These are phyloP conservation scores for Eruca vesicaria DNA, from an alignment of 441 rosid genomes.

Conservation along the genomic window DNA sequence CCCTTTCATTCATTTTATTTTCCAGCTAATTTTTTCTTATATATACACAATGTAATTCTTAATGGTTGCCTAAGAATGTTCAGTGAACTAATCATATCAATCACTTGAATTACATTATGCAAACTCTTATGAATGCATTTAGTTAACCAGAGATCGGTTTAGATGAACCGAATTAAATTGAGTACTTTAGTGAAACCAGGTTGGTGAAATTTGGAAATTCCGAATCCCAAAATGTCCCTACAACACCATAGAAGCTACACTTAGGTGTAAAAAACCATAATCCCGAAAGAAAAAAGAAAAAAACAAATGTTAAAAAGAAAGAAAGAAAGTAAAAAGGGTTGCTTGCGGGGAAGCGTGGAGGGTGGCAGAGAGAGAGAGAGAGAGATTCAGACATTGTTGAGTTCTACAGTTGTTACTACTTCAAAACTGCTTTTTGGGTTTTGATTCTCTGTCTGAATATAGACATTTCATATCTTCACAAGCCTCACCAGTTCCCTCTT, in stretches of 20 bases:
- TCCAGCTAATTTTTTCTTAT: constrained; percentile 11
- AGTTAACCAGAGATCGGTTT: constrained; percentile 24
- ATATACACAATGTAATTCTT: background rate
- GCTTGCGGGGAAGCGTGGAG: constrained; percentile 41
- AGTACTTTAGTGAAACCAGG: background rate
- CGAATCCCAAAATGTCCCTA: constrained; percentile 38
- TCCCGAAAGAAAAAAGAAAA: background rate
- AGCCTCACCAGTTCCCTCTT: background rate
- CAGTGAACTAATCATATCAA: background rate
- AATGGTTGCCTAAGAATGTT: background rate
- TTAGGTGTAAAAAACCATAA: constrained; percentile 19
- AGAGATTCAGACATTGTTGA: constrained; percentile 32
- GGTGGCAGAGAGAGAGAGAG: constrained; percentile 29
- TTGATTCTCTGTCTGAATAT: constrained; percentile 34
- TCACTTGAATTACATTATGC: background rate
- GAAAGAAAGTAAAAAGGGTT: constrained; percentile 12
- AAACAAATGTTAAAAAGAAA: background rate
- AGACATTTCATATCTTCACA: constrained; percentile 28
- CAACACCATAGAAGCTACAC: constrained; percentile 23
- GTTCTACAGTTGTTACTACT: constrained; percentile 33
- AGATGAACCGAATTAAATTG: background rate
- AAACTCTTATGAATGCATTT: background rate
- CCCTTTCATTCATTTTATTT: constrained; percentile 29
- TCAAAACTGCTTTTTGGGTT: constrained; percentile 32
- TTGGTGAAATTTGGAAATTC: constrained; percentile 8